Percentiles rank a stretch among this genome's conserved stretches.
phyloP scores from a whole-genome alignment of 2,329 filamentous ascomycete genomes.

The Claviceps purpurea region DNA sequence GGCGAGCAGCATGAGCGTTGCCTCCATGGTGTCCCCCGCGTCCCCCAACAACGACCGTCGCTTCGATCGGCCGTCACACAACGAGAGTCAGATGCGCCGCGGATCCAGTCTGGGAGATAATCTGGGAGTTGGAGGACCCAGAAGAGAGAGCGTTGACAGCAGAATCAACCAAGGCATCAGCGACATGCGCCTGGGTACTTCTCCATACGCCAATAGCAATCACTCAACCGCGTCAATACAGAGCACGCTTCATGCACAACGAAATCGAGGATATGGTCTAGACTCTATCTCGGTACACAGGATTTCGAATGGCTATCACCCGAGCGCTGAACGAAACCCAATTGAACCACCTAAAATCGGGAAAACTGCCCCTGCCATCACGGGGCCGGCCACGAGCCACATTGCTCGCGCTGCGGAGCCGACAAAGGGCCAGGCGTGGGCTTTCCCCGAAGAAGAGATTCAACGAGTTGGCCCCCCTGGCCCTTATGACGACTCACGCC shows the following conservation, averaged over 20 bases:
- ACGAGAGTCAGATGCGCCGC: conserved; percentile 18
- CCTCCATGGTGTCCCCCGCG: conserved; percentile 51
- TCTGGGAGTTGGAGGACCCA: conserved; percentile 32
- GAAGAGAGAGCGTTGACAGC: conserved; percentile 66
- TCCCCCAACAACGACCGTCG: conserved; percentile 31
- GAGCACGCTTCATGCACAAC: conserved; percentile 53
- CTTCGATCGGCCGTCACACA: conserved; percentile 27
- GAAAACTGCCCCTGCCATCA: conserved; percentile 63
- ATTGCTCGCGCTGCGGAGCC: conserved; percentile 63
- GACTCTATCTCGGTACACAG: conserved; percentile 42
- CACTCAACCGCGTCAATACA: conserved; percentile 65
- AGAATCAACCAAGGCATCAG: conserved; percentile 60
- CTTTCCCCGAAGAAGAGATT: conserved; percentile 63
- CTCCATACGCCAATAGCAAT: conserved; percentile 64
- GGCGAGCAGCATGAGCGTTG: conserved; percentile 50
- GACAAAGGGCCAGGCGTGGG: conserved; percentile 73
- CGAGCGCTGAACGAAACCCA: conserved; percentile 43
- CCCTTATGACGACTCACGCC: conserved; percentile 49
- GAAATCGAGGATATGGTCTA: conserved; percentile 40
- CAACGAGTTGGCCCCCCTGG: conserved; percentile 29
- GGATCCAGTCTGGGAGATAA: conserved; percentile 21
- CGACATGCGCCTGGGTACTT: conserved; percentile 53
- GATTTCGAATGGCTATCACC: conserved; percentile 53
- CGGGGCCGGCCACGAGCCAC: conserved; percentile 50
- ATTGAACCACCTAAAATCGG: conserved; percentile 34